Percentiles rank a stretch among this genome's conserved stretches.
phyloP scores from a whole-genome alignment of 2,329 filamentous ascomycete genomes.

The Diaporthe capsici region DNA sequence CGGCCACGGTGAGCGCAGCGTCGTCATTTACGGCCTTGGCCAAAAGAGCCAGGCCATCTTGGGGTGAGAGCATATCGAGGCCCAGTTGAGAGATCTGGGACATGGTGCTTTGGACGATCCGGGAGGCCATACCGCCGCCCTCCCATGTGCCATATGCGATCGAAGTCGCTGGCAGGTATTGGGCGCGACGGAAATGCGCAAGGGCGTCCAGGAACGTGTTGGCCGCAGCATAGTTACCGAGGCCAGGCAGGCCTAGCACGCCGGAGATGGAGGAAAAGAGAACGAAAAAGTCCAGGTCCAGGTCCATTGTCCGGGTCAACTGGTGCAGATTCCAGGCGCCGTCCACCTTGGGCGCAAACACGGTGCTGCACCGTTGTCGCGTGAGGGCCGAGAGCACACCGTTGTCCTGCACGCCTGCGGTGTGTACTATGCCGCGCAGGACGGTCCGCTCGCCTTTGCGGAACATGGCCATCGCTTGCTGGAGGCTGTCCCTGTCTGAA shows the following conservation, averaged over 20 bases:
- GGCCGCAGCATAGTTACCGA: not conserved
- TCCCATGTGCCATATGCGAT: not conserved
- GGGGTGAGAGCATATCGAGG: not conserved
- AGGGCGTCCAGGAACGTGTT: not conserved
- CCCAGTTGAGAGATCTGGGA: not conserved
- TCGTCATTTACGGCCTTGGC: no score
- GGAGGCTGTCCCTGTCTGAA: not conserved
- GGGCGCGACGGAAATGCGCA: not conserved
- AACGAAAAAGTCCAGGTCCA: not conserved
- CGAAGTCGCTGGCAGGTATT: not conserved
- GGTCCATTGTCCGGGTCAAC: not conserved
- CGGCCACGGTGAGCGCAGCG: no score
- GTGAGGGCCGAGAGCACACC: not conserved
- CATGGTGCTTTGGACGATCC: not conserved
- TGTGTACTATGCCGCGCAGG: not conserved
- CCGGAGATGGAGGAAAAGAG: not conserved
- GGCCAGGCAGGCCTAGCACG: not conserved
- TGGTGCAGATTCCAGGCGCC: not conserved
- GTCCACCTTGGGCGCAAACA: not conserved
- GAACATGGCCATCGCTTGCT: not conserved
- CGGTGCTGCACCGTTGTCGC: no score
- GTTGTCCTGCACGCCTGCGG: not conserved
- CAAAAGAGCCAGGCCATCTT: not conserved
- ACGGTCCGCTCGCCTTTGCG: not conserved
- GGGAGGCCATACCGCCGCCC: not conserved